A percentile compares a stretch with the other conserved stretches of the same genome.
Conservation (phyloP, 2,329 filamentous ascomycete species). For the Ilyonectria robusta region DNA sequence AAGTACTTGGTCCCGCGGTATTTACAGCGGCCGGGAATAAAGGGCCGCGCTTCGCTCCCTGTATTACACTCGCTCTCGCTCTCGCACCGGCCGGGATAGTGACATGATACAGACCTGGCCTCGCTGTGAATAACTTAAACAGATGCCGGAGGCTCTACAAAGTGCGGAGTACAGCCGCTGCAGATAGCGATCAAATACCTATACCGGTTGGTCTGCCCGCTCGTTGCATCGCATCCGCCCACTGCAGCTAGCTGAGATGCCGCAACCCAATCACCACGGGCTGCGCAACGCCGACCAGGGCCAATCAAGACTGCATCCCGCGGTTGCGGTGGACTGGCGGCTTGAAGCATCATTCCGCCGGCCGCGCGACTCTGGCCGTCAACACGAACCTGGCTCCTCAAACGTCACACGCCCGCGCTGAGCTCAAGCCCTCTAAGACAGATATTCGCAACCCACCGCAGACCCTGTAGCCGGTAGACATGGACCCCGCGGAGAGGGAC, state of each 20-base stretch:
- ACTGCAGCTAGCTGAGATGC: conserved; percentile 29
- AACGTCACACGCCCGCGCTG: conserved; percentile 15
- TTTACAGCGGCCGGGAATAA: neutral
- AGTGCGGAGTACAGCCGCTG: neutral
- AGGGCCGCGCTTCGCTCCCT: neutral
- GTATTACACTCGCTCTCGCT: conserved; percentile 1
- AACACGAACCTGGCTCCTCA: conserved; percentile 5
- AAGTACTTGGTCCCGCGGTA: no score
- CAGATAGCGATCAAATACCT: neutral
- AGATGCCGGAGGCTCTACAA: neutral
- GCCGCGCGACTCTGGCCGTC: conserved; percentile 12
- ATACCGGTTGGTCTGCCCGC: conserved; percentile 5
- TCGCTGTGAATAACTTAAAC: neutral
- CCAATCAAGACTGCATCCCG: conserved; percentile 29
- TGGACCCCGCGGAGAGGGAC: conserved; percentile 20
- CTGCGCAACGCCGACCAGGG: conserved; percentile 21
- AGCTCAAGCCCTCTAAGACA: conserved; percentile 2
- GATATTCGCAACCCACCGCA: neutral
- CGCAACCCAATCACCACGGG: conserved; percentile 30
- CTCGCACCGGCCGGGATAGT: neutral
- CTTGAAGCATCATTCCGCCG: conserved; percentile 15
- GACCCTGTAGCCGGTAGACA: conserved; percentile 11
- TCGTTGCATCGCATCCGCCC: conserved; percentile 27
- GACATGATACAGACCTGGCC: neutral
- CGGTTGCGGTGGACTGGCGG: conserved; percentile 7